phyloP scores from a whole-genome alignment of 1,139 yeast genomes.

The Zygosaccharomyces sapae region DNA sequence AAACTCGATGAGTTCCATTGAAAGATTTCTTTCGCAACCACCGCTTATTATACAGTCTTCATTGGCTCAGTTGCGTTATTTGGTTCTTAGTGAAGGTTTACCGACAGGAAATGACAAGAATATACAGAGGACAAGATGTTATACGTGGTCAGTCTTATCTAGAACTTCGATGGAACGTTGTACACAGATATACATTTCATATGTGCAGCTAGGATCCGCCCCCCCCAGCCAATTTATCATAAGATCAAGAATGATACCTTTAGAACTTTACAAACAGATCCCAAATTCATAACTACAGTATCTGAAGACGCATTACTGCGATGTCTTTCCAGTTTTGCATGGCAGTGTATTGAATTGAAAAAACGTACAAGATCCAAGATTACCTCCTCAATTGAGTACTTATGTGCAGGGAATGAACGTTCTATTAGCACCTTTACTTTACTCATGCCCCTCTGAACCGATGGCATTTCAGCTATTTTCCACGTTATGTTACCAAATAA shows the following conservation, averaged over 20 bases:
- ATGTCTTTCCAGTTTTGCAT: constrained; percentile 69
- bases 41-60: constrained; percentile 56
- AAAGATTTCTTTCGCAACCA: constrained; percentile 30
- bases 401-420: constrained; percentile 94
- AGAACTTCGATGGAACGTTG: constrained; percentile 59
- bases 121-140: constrained; percentile 62
- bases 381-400: constrained; percentile 34
- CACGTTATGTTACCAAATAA: constrained; percentile 41
- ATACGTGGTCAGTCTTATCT: constrained; percentile 78
- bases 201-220: constrained; percentile 58
- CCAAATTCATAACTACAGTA: constrained; percentile 59
- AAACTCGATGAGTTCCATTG: constrained; percentile 27
- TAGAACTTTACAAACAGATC: constrained; percentile 77
- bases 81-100: constrained; percentile 79
- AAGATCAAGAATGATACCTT: constrained; percentile 86
- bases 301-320: constrained; percentile 65
- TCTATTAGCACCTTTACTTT: constrained; percentile 78
- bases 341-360: constrained; percentile 37
- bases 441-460: constrained; percentile 74
- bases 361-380: constrained; percentile 9
- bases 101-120: constrained; percentile 43
- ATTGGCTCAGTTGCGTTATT: constrained; percentile 73
- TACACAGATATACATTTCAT: constrained; percentile 48
- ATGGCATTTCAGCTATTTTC: constrained; percentile 71
- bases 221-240: constrained; percentile 45